phyloP scores from a whole-genome alignment of 106 monocot species.

The Dendrobium huoshanense region DNA sequence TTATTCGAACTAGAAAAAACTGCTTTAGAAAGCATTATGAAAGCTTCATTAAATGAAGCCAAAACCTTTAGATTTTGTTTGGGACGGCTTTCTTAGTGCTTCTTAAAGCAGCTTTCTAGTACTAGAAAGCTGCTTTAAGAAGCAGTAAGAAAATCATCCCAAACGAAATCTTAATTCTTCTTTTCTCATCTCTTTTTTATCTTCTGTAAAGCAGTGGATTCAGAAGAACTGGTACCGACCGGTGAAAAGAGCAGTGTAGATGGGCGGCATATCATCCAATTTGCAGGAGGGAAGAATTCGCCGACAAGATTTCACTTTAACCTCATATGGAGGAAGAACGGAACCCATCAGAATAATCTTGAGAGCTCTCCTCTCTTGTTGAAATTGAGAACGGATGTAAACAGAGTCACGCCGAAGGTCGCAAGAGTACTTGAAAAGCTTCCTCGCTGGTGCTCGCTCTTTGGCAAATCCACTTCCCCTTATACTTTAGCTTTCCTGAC shows the following conservation, averaged over 20 bases:
- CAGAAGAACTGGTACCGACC: conserved; percentile 32
- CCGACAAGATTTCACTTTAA: conserved; percentile 71
- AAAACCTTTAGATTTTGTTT: no score
- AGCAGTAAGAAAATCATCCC: fast-evolving
- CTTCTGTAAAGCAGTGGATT: conserved; percentile 24
- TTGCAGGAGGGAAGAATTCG: conserved; percentile 72
- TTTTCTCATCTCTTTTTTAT: not conserved
- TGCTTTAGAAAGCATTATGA: no score
- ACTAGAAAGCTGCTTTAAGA: no score
- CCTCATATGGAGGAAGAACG: conserved; percentile 51
- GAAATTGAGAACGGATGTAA: conserved; percentile 75
- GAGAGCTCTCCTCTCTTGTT: conserved; percentile 27
- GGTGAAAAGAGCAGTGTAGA: conserved; percentile 38
- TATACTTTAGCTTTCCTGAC: conserved; percentile 69
- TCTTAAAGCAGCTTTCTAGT: no score
- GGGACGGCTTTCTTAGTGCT: no score
- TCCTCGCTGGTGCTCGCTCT: conserved; percentile 73
- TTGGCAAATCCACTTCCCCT: conserved; percentile 86
- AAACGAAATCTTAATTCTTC: no score
- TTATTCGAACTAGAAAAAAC: no score
- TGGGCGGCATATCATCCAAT: conserved; percentile 88
- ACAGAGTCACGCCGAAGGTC: conserved; percentile 54
- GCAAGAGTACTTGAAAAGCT: conserved; percentile 64
- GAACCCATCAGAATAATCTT: conserved; percentile 1
- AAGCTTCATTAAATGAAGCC: no score